Base-by-base conservation (phyloP, 768 basidiomycete genomes). In the Kwoniella bestiolae region DNA sequence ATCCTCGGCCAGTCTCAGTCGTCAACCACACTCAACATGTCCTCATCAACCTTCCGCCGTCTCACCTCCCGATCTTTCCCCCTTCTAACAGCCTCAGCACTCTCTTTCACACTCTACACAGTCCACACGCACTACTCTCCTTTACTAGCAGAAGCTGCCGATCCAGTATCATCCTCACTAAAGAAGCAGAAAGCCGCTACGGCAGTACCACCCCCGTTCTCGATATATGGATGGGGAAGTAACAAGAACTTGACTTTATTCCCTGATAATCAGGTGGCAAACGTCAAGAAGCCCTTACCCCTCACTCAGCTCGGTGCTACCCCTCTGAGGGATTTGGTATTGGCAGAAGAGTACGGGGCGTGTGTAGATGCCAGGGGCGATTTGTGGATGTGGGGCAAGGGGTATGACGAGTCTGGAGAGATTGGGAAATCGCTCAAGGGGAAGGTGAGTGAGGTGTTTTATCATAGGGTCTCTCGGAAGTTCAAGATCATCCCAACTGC, bases 301-400 rank as follows among this genome's bases (percentile, higher is more conserved):
- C 64, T 75, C 2, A 23, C 63, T n/a, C 74, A 76, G 28, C 59
- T 76, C 28, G 76, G 75, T 7, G 49, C 72, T 3, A 79, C 80
- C 2, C 80, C 80, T 12, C 56, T 78, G 35, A 46, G 77, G 34
- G 80, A 81, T 67, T 45, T 81, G 18, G 74, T 78, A 1, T 45
- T 81, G 16, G 73, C 70, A 2, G 80, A 81, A 69, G 73, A 72
- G 50, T 81, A 78, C 53, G 80, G 78, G 4, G 80, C 78, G 14
- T 70, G 69, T 21, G 76, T 81, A 1, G 80, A 81, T 73, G 78
- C 72, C 0, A 66, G 58, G 23, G 80, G 80, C n/a, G 80, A 81
- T 66, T 67, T 73, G 16, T 81, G 80, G 80, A 77, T 78, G 63
- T 81, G 80, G 80, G 80, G 80, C 16, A 68, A 64, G 25, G 78